Conservation (phyloP, 2,329 filamentous ascomycete species). For the Penicillium nordicum region DNA sequence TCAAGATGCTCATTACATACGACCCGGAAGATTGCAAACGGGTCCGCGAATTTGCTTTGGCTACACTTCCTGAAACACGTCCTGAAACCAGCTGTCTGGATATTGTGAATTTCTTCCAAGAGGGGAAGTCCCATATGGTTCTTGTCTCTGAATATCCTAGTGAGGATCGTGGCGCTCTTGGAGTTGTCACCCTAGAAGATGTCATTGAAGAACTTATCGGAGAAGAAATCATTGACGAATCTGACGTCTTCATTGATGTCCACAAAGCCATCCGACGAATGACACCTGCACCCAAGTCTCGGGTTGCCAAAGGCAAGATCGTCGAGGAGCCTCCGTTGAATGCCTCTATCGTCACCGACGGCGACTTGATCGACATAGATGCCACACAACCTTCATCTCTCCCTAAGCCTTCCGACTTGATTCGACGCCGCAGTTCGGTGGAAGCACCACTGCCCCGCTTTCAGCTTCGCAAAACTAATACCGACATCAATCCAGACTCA, state of each 20-base stretch:
- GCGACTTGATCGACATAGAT: constrained; percentile 46
- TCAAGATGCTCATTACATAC: constrained; percentile 98
- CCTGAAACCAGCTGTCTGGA: constrained; percentile 95
- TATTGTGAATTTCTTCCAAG: constrained; percentile 99
- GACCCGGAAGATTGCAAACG: constrained; percentile 87
- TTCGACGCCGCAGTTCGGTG: constrained; percentile 34
- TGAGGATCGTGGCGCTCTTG: constrained; percentile 84
- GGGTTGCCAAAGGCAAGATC: constrained; percentile 58
- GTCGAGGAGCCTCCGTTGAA: constrained; percentile 46
- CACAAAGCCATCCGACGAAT: constrained; percentile 95
- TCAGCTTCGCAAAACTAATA: constrained; percentile 37
- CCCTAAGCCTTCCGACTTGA: constrained; percentile 19
- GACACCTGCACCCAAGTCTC: constrained; percentile 75
- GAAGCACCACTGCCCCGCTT: constrained; percentile 41
- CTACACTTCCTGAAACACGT: constrained; percentile 89
- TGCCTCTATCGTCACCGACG: constrained; percentile 28
- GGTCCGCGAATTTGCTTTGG: constrained; percentile 86
- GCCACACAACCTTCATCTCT: constrained; percentile 35
- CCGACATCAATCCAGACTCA: constrained; percentile 27
- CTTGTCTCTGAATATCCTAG: constrained; percentile 87
- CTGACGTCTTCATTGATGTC: constrained; percentile 47
- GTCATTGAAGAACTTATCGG: constrained; percentile 98
- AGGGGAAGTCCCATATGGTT: constrained; percentile 99
- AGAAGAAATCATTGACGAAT: constrained; percentile 62
- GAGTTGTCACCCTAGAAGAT: constrained; percentile 93